Evolutionary conservation across 371 early-diverging fungal species (phyloP).

Genomic region (Coemansia sp.): DNA sequence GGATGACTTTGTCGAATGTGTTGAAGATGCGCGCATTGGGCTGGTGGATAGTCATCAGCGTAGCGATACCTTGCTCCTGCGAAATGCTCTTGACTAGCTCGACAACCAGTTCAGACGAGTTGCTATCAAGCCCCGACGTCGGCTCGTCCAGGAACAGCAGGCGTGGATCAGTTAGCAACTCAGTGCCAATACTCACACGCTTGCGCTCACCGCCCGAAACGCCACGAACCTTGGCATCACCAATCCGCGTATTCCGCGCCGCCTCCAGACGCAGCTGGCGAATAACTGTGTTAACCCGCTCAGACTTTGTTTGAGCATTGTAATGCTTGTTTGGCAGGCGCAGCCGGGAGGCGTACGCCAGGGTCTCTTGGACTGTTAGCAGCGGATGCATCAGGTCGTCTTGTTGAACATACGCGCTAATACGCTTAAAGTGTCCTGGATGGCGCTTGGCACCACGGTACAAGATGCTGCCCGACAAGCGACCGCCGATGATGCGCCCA

Average conservation of each 20-base stretch:
- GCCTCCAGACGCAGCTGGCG: conserved; percentile 61
- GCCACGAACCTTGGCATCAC: conserved; percentile 66
- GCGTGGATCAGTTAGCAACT: conserved; percentile 66
- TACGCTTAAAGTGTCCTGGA: conserved; percentile 61
- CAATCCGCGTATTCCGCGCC: conserved; percentile 66
- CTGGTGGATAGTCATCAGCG: conserved; percentile 75
- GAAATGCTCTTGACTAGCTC: conserved; percentile 61
- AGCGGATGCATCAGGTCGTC: conserved; percentile 52
- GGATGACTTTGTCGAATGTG: conserved; percentile 65
- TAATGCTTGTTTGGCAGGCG: conserved; percentile 63
- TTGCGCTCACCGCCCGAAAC: conserved; percentile 84
- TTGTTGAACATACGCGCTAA: conserved; percentile 57
- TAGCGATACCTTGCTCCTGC: conserved; percentile 59
- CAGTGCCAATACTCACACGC: conserved; percentile 81
- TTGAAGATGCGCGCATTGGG: conserved; percentile 65
- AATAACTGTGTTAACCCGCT: conserved; percentile 58
- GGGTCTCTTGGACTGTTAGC: conserved; percentile 60
- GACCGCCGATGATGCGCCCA: conserved; percentile 57
- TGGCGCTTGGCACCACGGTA: conserved; percentile 62
- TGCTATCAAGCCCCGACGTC: conserved; percentile 75
- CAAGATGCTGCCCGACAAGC: conserved; percentile 59
- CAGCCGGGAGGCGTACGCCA: conserved; percentile 66
- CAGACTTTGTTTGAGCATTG: conserved; percentile 56
- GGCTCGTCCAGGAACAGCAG: conserved; percentile 67
- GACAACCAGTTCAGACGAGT: conserved; percentile 67